Base-by-base conservation (phyloP, 306 rosid species). In the Phaseolus lunatus region DNA sequence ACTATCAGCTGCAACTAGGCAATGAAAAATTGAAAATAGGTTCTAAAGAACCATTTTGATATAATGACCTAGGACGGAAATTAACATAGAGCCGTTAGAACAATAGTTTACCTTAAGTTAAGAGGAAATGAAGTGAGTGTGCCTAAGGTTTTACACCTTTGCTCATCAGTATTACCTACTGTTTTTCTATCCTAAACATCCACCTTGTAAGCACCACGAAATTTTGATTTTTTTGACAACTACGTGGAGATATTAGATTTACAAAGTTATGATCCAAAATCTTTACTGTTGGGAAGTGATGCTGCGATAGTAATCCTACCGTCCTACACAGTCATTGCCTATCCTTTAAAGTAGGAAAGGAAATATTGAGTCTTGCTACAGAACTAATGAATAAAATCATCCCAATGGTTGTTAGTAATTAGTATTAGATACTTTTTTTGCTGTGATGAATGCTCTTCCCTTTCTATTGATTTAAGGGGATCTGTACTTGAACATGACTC, bases 391-490 rank as follows among this genome's bases (percentile, higher is more conserved):
- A 68, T 75, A 58, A 33, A 33, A 12, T 41, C 23, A 39, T 20
- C 70, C 52, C 70, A 62, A 37, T 63, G 52, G 65, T 18, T 70
- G 48, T 43, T 15, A 47, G n/a, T 16, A 71, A 12, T 24, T 80
- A 24, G 59, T 52, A 20, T 26, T 80, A n/a, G 59, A 50, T 50
- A 37, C 73, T 35, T 57, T 23, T 79, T 35, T 72, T 71, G 48
- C 44, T 65, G 13, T 73, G 53, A 50, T 23, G 56, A 63, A 67
- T 73, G 65, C 24, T 20, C 63, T 37, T 73, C 61, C 31, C 41
- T 27, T 56, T 80, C 52, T 66, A 53, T 66, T 61, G 70, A 29
- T 80, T 56, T 45, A 22, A 31, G 44, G 70, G 72, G 65, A 26
- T 73, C 23, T 41, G 37, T 56, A 70, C 37, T 20, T 35, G 50